Conservation (phyloP, 108 stramenopile species). For the Cyclotella sp. region DNA sequence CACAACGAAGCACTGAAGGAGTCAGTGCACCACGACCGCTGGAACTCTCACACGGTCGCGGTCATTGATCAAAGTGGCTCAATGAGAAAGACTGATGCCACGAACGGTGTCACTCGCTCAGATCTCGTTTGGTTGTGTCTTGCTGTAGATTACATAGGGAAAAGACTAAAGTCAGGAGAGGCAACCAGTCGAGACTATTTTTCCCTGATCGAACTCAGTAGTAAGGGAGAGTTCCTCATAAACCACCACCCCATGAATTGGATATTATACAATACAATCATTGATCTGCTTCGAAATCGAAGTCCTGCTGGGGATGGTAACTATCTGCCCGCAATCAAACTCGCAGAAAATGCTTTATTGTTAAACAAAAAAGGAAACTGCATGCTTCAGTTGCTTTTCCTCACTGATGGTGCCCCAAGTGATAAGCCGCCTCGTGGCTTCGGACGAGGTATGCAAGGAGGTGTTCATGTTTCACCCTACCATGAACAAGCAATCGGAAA, state of each 20-base stretch:
- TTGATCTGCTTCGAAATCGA: slow-evolving; percentile 38
- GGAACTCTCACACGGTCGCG: slow-evolving; percentile 61
- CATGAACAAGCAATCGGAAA: slow-evolving; percentile 28
- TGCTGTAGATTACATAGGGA: slow-evolving; percentile 58
- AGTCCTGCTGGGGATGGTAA: slow-evolving; percentile 42
- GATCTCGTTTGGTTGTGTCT: slow-evolving; percentile 58
- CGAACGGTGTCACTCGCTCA: slow-evolving; percentile 48
- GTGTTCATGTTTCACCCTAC: neutral
- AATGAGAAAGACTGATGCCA: slow-evolving; percentile 53
- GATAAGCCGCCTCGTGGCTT: slow-evolving; percentile 33
- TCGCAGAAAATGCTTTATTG: slow-evolving; percentile 41
- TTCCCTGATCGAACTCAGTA: slow-evolving; percentile 49
- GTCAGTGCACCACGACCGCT: slow-evolving; percentile 26
- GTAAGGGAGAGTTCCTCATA: slow-evolving; percentile 10
- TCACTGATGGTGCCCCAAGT: slow-evolving; percentile 60
- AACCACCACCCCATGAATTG: slow-evolving; percentile 51
- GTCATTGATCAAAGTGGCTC: slow-evolving; percentile 61
- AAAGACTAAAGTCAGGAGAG: slow-evolving; percentile 39
- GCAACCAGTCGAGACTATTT: slow-evolving; percentile 42
- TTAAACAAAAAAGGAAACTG: slow-evolving; percentile 39
- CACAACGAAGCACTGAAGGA: slow-evolving; percentile 35
- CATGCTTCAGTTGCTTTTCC: slow-evolving; percentile 52
- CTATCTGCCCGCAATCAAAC: slow-evolving; percentile 54
- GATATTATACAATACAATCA: slow-evolving; percentile 52
- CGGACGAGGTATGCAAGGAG: neutral